Conservation (phyloP, 2,329 filamentous ascomycete species). For the Fusarium hostae region DNA sequence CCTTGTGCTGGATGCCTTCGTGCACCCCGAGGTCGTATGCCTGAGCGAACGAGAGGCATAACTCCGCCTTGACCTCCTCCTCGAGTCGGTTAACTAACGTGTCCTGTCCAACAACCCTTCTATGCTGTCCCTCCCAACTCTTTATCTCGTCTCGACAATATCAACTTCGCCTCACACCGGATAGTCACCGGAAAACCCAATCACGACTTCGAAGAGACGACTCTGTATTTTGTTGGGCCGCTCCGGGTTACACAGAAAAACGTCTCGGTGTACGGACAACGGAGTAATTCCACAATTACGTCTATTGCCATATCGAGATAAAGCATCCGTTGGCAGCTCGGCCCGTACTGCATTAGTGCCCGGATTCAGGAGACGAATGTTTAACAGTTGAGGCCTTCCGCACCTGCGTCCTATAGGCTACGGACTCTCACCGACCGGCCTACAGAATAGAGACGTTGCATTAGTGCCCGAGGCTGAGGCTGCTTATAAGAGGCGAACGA, state of each 20-base stretch:
- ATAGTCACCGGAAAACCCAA: constrained; percentile 6
- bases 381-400: constrained; percentile 18
- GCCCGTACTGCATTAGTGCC: constrained; percentile 33
- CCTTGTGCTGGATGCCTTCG: neutral
- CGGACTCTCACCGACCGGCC: constrained; percentile 13
- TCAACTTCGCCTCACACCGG: neutral
- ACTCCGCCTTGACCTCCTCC: neutral
- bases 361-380: neutral
- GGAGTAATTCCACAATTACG: neutral
- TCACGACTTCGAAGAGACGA: constrained; percentile 11
- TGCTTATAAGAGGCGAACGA: neutral
- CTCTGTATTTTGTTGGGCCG: constrained; percentile 11
- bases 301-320: constrained; percentile 12
- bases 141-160: neutral
- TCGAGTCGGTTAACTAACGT: neutral
- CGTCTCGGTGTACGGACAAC: constrained; percentile 1
- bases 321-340: constrained; percentile 25
- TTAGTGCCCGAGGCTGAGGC: constrained; percentile 3
- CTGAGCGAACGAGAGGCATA: constrained; percentile 1
- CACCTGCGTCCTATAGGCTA: constrained; percentile 16
- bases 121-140: neutral
- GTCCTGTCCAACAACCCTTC: neutral
- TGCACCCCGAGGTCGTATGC: neutral
- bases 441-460: constrained; percentile 13
- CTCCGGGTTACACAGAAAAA: constrained; percentile 20